Evolutionary conservation across 768 basidiomycete species (phyloP).

Genomic region (Leccinum barrowsii): DNA sequence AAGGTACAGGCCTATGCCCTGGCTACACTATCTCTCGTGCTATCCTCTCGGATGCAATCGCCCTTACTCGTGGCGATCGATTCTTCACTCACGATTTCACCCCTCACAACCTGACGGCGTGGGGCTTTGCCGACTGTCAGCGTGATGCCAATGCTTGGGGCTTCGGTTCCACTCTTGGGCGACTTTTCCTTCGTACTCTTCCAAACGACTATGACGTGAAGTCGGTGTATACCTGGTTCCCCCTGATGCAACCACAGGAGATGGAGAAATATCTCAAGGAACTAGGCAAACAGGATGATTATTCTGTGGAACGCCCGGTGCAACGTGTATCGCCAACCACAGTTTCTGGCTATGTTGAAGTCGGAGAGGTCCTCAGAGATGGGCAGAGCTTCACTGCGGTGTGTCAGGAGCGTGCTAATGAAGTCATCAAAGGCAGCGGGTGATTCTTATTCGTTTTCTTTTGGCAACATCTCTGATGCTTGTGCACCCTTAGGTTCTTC

Average conservation of each 20-base stretch:
- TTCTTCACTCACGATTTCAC: conserved; percentile 82
- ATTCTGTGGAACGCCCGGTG: conserved; percentile 52
- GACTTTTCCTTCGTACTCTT: conserved; percentile 69
- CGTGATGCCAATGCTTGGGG: conserved; percentile 68
- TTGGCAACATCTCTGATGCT: neutral
- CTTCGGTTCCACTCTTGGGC: conserved; percentile 67
- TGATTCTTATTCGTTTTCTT: conserved; percentile 25
- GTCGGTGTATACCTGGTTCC: conserved; percentile 82
- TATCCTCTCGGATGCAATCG: conserved; percentile 82
- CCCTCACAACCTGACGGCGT: conserved; percentile 73
- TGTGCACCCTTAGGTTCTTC: conserved; percentile 49
- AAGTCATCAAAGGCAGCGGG: conserved; percentile 61
- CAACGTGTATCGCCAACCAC: conserved; percentile 22
- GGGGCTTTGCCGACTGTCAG: conserved; percentile 84
- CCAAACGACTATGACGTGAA: conserved; percentile 66
- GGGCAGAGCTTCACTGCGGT: conserved; percentile 42
- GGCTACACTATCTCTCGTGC: conserved; percentile 84
- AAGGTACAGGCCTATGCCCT: conserved; percentile 83
- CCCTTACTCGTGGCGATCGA: conserved; percentile 81
- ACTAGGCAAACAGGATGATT: conserved; percentile 50
- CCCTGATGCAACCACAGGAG: conserved; percentile 73
- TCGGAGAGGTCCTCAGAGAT: conserved; percentile 50
- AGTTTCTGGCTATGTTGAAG: conserved; percentile 47
- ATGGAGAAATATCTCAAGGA: conserved; percentile 62
- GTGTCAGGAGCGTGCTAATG: conserved; percentile 47